Evolutionary conservation across 2,329 filamentous ascomycete genomes (phyloP).

Genomic region (Periconia digitata): DNA sequence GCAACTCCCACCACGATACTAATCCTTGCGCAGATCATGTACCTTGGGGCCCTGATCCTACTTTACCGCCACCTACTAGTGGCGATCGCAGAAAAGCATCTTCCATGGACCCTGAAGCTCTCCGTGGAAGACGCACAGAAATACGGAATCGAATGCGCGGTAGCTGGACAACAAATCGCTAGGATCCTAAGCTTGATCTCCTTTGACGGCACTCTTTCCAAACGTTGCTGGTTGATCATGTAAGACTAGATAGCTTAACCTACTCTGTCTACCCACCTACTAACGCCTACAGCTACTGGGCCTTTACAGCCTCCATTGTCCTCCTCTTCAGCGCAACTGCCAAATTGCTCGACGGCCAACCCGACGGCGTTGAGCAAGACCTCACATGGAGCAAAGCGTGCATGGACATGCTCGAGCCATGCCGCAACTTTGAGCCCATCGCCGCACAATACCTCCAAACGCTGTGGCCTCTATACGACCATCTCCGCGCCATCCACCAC

Average conservation of each 20-base stretch:
- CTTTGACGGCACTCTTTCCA: constrained; percentile 38
- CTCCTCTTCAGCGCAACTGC: constrained; percentile 38
- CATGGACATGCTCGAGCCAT: constrained; percentile 39
- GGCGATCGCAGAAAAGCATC: constrained; percentile 33
- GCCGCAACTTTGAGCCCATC: constrained; percentile 34
- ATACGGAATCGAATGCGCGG: constrained; percentile 34
- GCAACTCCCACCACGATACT: background rate
- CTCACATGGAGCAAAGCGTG: constrained; percentile 37
- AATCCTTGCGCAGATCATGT: constrained; percentile 35
- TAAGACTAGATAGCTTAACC: constrained; percentile 10
- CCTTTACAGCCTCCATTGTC: constrained; percentile 38
- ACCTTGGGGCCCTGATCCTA: constrained; percentile 39
- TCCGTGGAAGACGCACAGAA: constrained; percentile 26
- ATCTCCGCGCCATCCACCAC: constrained; percentile 34
- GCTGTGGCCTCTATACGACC: constrained; percentile 39
- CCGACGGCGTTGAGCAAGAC: constrained; percentile 34
- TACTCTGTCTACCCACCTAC: no score
- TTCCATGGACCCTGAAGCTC: constrained; percentile 26
- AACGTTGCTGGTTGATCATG: constrained; percentile 43
- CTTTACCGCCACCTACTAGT: constrained; percentile 40
- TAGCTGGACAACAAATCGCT: constrained; percentile 40
- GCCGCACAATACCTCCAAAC: constrained; percentile 35
- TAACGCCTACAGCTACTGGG: constrained; percentile 39
- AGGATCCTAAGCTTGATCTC: constrained; percentile 37
- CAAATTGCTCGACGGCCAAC: constrained; percentile 35